phyloP scores from a whole-genome alignment of 73 alveolate genomes.

The Paramecium primaurelia region DNA sequence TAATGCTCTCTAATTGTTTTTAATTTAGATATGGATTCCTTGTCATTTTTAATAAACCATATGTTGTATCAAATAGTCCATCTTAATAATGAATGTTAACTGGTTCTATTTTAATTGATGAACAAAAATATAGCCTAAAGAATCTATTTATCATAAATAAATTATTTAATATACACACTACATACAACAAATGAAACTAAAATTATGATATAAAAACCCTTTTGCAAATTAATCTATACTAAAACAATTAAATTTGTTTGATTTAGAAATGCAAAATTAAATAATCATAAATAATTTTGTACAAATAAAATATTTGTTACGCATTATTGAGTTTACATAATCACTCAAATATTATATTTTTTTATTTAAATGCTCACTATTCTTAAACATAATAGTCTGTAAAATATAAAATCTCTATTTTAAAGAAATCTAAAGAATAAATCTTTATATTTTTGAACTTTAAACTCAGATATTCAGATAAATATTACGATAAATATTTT shows the following conservation, averaged over 20 bases:
- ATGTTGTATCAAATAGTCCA: slow-evolving; percentile 8
- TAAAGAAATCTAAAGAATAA: not conserved
- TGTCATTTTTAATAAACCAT: slow-evolving; percentile 26
- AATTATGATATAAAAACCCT: not conserved
- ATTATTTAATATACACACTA: not conserved
- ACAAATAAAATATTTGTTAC: not conserved
- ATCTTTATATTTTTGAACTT: not conserved
- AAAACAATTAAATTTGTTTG: not conserved
- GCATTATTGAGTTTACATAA: not conserved
- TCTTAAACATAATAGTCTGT: not conserved
- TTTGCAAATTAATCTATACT: not conserved
- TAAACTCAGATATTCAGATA: not conserved
- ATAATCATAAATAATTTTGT: not conserved
- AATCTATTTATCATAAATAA: not conserved
- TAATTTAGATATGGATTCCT: not conserved
- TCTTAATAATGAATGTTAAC: not conserved
- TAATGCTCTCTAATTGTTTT: not conserved
- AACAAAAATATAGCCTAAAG: not conserved
- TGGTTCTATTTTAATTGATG: not conserved
- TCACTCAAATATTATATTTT: not conserved
- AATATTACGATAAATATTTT: not conserved
- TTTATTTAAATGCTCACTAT: not conserved
- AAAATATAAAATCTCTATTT: too few species aligned
- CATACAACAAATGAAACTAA: not conserved
- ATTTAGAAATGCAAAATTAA: not conserved